Percentiles rank a stretch among this genome's conserved stretches.
Conservation (phyloP, 148 eudicot species). For the Fagopyrum tataricum region DNA sequence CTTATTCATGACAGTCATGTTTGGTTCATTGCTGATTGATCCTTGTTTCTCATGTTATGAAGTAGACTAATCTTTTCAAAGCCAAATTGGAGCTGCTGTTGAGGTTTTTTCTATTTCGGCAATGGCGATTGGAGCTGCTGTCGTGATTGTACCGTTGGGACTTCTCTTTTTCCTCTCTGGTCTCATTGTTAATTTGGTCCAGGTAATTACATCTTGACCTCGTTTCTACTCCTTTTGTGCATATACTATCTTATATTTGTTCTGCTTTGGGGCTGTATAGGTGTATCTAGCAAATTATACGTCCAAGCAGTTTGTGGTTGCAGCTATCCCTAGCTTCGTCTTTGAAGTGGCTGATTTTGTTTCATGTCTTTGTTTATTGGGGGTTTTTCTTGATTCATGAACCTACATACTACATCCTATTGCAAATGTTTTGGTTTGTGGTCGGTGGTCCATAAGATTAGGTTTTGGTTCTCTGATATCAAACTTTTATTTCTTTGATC, state of each 20-base stretch:
- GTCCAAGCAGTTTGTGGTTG: neutral
- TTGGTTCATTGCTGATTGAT: too few species aligned
- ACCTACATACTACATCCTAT: neutral
- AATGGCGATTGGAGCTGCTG: constrained; percentile 75
- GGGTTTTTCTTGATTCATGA: neutral
- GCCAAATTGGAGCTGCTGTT: neutral
- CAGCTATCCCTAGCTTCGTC: neutral
- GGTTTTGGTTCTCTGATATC: neutral
- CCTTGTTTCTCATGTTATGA: too few species aligned
- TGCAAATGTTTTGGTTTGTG: neutral
- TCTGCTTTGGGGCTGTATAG: neutral
- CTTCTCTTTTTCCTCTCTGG: constrained; percentile 77
- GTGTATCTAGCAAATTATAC: neutral
- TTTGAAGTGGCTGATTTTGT: constrained; percentile 2
- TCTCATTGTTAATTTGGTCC: constrained; percentile 63
- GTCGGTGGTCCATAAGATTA: neutral
- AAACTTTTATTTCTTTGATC: neutral
- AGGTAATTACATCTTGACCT: constrained; percentile 28
- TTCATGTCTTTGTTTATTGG: neutral
- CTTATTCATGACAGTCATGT: too few species aligned
- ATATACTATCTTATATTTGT: neutral
- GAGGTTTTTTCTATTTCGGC: neutral
- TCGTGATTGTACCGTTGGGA: constrained; percentile 67
- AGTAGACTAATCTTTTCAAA: too few species aligned
- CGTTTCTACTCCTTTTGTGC: neutral